A percentile compares a stretch with the other conserved stretches of the same genome.
Conservation (phyloP, 2,329 filamentous ascomycete species). For the Ceratocystis harringtonii region DNA sequence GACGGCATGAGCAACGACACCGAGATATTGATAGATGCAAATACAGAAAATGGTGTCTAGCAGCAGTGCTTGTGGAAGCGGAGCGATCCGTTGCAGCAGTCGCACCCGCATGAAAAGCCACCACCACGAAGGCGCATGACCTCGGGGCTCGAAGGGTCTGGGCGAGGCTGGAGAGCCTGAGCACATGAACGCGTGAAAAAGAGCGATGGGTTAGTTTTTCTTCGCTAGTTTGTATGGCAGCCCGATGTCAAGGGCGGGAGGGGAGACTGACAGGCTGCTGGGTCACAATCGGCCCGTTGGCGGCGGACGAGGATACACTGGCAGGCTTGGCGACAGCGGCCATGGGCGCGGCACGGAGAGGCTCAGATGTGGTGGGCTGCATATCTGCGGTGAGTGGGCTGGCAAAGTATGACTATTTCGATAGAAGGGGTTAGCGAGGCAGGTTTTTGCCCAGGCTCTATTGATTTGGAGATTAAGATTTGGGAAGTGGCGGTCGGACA, state of each 20-base stretch:
- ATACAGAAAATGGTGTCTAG: conserved; percentile 14
- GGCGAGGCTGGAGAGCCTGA: conserved; percentile 20
- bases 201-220: neutral
- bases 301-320: neutral
- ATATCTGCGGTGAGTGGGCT: neutral
- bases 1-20: neutral
- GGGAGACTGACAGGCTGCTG: conserved; percentile 18
- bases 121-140: conserved; percentile 21
- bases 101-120: conserved; percentile 21
- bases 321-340: conserved; percentile 7
- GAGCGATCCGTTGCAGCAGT: conserved; percentile 23
- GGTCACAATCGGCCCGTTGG: conserved; percentile 12
- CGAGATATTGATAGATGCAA: neutral
- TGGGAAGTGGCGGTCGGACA: neutral
- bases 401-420: neutral
- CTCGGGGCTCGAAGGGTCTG: conserved; percentile 17
- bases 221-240: neutral
- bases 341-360: conserved; percentile 8
- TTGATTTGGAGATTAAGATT: no score
- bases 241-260: neutral
- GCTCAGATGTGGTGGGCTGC: conserved; percentile 5
- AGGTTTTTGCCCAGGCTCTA: neutral
- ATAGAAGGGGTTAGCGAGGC: neutral
- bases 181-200: neutral
- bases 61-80: conserved; percentile 24